Evolutionary conservation across 164 flowering plant genomes (phyloP), one percentile per base, ranked within the genome.

Genomic region (Piper betle): DNA sequence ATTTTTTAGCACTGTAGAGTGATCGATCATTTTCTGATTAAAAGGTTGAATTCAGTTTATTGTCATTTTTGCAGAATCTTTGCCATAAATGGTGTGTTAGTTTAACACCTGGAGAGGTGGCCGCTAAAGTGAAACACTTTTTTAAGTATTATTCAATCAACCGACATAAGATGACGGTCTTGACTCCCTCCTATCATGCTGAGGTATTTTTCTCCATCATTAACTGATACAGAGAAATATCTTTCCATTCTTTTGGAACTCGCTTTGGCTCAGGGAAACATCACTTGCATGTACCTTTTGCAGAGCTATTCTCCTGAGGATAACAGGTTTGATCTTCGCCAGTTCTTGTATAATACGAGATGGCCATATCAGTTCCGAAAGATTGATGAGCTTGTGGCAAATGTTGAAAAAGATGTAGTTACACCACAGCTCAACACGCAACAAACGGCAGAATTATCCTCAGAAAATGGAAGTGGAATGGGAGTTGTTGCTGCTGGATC

Each of bases 301-400:
- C 93, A 92, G 98, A 89, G 97, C 68, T 92, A 92, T 67, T 92
- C 97, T 5, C 97, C 98, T 0, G 98, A 92, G 70, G 98, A 92
- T 72, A 92, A 92, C 56, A 75, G 98, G 68, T 89, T 85, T 63
- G 97, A 92, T 71, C 91, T 89, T 53, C 88, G 97, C 33, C 98
- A 89, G 77, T 92, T 92, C 50, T 80, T 92, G 40, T 92, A 92
- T 72, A 92, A 92, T 63, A 71, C 84, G 54, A 83, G 88, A 69
- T 92, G 98, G 98, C 97, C 98, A 5, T 86, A 78, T 72, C 98
- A 92, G 66, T 89, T 92, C 57, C 88, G 88, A 52, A 85, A 86
- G 80, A 92, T 92, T 12, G 97, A 92, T 74, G 83, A 89, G 59
- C 87, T 92, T 67, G 97, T 87, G 52, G 4, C 60, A 0, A 73